These are phyloP conservation scores for Pestalotiopsis sp. DNA, from an alignment of 2,329 filamentous ascomycete species.

Conservation along the genomic window DNA sequence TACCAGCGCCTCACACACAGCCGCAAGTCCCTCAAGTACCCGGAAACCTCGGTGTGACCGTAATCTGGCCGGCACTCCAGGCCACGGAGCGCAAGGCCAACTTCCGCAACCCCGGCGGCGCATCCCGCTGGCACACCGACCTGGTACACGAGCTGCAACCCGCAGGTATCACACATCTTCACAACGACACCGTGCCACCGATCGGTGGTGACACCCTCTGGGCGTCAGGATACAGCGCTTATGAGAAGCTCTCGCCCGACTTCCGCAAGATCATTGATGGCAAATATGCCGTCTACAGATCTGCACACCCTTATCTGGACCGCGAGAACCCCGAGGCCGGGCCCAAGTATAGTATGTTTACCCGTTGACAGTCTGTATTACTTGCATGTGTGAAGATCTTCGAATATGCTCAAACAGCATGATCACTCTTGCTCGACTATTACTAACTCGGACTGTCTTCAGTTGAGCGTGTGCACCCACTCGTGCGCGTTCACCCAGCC, in stretches of 20 bases:
- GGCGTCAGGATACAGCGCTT: slow-evolving; percentile 71
- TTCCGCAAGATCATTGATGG: slow-evolving; percentile 75
- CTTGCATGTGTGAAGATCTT: too few relatives aligned
- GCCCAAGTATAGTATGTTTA: slow-evolving; percentile 51
- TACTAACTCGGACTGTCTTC: not conserved
- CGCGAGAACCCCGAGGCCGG: slow-evolving; percentile 62
- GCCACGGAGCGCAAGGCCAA: slow-evolving; percentile 62
- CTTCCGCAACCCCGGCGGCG: slow-evolving; percentile 70
- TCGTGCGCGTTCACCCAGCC: slow-evolving; percentile 72
- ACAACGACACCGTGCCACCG: slow-evolving; percentile 68
- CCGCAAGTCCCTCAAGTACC: slow-evolving; percentile 74
- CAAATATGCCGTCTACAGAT: slow-evolving; percentile 64
- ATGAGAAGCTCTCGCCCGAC: slow-evolving; percentile 71
- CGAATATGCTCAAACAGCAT: too few relatives aligned
- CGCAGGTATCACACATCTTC: slow-evolving; percentile 70
- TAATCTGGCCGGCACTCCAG: slow-evolving; percentile 72
- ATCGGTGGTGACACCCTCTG: slow-evolving; percentile 73
- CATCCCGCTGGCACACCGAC: slow-evolving; percentile 71
- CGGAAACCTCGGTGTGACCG: slow-evolving; percentile 63
- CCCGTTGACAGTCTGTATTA: too few relatives aligned
- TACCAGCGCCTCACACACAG: too few relatives aligned
- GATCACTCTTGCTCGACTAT: too few relatives aligned
- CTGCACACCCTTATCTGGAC: slow-evolving; percentile 69
- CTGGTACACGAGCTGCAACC: slow-evolving; percentile 73
- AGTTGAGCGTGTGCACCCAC: slow-evolving; percentile 68